Base-by-base conservation (phyloP, 176 grass and related monocot species). In the Luzula sylvatica region DNA sequence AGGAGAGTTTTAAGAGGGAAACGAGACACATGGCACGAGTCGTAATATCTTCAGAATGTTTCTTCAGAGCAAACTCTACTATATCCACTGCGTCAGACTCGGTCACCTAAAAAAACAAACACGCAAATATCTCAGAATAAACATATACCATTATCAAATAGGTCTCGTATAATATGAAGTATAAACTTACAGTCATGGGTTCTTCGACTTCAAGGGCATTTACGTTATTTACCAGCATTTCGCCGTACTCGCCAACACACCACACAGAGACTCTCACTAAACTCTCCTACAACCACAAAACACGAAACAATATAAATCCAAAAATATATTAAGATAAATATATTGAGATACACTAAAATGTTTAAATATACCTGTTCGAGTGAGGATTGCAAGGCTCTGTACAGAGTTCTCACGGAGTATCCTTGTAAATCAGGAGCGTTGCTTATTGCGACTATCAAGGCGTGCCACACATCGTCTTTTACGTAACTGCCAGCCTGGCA, bases 191-290 rank as follows among this genome's bases (percentile, higher is more conserved):
- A 30, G 75, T 92, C 50, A 90, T 80, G 3, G 78, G 81, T 67
- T 98, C 93, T 49, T 98, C 93, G 20, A 71, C 52, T 30, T 87
- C 75, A 38, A 98, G 73, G 49, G 71, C 70, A 35, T 72, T 76
- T 55, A 87, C 57, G 74, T 92, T 90, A 65, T 77, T 90, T 32
- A 98, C 93, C 68, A 98, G 68, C 93, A 98, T 98, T 73, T 98
- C 93, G 23, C 93, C 93, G 42, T 92, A 98, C 65, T 98, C 93
- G 61, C 93, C 86, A 67, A 92, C 87, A 72, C 86, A 98, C 93
- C 93, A 98, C 42, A 98, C 75, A 83, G 75, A 40, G 43, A 90
- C 93, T 72, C 86, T 76, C 44, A 98, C 93, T 78, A 98, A 78
- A 76, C 86, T 83, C 83, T 77, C 81, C 93, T 98, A 77, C 22